Evolutionary conservation across 495 filamentous ascomycete species (phyloP), one percentile per base, ranked within the genome.

Genomic region (Lophiostoma macrostomum): DNA sequence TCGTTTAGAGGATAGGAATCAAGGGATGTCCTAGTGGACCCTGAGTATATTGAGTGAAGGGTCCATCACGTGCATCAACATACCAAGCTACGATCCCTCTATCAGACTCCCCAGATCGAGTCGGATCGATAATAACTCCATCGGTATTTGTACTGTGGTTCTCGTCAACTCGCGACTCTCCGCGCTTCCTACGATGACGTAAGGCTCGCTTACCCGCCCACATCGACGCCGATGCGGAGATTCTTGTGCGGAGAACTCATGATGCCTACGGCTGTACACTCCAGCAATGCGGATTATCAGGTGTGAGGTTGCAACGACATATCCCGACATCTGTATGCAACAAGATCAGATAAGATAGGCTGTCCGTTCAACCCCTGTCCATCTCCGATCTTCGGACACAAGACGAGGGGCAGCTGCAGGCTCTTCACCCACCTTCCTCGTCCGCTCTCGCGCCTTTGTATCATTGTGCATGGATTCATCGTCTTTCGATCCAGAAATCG

Each of bases 141-240:
- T 84, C 80, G 1, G 80, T 84, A 54, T 84, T 85, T 32, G 80
- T 83, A 24, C 80, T 78, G 50, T 10, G 10, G 2, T 30, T n/a
- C 19, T 20, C 11, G 41, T 40, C 38, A 48, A 14, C 18, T 27
- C 28, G 7, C 1, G 25, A 6, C 18, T 1, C 12, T 32, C n/a
- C 18, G 30, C 30, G 28, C 7, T 5, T 5, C 11, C 27, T 3
- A 23, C 24, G 10, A 28, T n/a, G 35, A 11, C 38, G 23, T 20
- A 37, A n/a, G 36, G 14, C 20, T 7, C n/a, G 23, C 42, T 23
- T 19, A 45, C 56, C 60, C 65, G 6, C 63, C 65, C 13, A 68
- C 65, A 50, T 68, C 65, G 11, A 68, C 64, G 11, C 64, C 64
- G 14, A 67, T 64, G 8, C 61, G 46, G 20, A 63, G 50, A 5